A percentile compares a stretch with the other conserved stretches of the same genome.
Conservation (phyloP, 2,329 filamentous ascomycete genomes). For the Didymella pinodella region DNA sequence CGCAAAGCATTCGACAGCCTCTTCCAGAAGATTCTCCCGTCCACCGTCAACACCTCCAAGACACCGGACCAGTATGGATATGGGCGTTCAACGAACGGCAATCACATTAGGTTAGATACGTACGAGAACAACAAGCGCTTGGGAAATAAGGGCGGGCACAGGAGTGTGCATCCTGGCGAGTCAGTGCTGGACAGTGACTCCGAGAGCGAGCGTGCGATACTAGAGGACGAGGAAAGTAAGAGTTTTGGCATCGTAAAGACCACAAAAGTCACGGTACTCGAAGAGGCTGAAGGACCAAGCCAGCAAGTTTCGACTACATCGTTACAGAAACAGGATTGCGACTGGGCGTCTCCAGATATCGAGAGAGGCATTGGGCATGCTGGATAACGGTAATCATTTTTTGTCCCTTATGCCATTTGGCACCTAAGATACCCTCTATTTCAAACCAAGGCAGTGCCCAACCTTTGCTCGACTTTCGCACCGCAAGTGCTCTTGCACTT, state of each 20-base stretch:
- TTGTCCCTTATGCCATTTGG: neutral
- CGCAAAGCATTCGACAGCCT: conserved; percentile 37
- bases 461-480: neutral
- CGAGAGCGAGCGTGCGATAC: conserved; percentile 39
- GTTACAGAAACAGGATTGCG: conserved; percentile 17
- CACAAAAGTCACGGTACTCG: conserved; percentile 30
- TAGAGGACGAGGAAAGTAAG: conserved; percentile 34
- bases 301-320: conserved; percentile 11
- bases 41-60: conserved; percentile 16
- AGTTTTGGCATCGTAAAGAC: conserved; percentile 35
- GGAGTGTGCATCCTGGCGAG: conserved; percentile 25
- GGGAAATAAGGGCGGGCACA: neutral
- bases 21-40: conserved; percentile 30
- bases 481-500: neutral
- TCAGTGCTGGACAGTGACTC: conserved; percentile 35
- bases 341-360: conserved; percentile 20
- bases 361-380: conserved; percentile 9
- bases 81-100: conserved; percentile 21
- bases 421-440: neutral
- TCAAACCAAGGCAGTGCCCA: neutral
- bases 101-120: conserved; percentile 24
- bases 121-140: conserved; percentile 21
- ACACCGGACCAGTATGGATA: conserved; percentile 23
- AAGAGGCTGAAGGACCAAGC: conserved; percentile 16
- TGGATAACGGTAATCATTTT: neutral